A percentile compares a stretch with the other conserved stretches of the same genome.
These are phyloP conservation scores for Talinum fruticosum DNA, from an alignment of 148 eudicot genomes.

Conservation along the genomic window DNA sequence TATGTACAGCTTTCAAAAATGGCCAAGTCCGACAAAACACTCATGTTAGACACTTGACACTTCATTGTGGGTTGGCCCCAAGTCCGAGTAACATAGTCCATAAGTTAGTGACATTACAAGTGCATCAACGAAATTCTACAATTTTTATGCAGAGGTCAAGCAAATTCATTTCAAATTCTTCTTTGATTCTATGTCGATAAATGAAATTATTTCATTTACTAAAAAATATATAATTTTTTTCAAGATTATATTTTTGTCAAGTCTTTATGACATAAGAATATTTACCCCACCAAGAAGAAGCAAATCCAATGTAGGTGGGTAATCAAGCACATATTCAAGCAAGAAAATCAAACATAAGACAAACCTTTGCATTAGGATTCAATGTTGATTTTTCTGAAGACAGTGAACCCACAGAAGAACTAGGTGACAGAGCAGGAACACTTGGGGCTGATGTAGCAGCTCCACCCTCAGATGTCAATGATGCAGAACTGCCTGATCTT, in stretches of 20 bases:
- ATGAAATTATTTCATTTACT: background rate
- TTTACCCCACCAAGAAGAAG: background rate
- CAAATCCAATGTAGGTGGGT: background rate
- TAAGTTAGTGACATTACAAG: background rate
- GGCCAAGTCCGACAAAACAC: too few species aligned
- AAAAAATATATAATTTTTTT: background rate
- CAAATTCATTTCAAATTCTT: background rate
- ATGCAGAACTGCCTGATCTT: slow-evolving; percentile 54
- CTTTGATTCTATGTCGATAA: background rate
- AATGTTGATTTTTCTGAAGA: slow-evolving; percentile 83
- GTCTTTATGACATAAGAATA: background rate
- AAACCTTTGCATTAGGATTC: slow-evolving; percentile 96
- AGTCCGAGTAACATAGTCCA: too few species aligned
- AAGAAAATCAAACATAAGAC: background rate
- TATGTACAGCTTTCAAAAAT: too few species aligned
- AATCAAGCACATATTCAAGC: background rate
- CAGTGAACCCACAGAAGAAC: slow-evolving; percentile 81
- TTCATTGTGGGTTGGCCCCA: too few species aligned
- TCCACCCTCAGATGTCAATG: slow-evolving; percentile 59
- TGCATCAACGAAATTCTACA: background rate
- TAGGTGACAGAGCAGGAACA: slow-evolving; percentile 63
- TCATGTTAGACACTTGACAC: too few species aligned
- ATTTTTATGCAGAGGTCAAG: background rate
- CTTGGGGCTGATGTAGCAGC: slow-evolving; percentile 47
- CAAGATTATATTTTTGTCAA: background rate